Evolutionary conservation across 331 rosid genomes (phyloP).

Genomic region (Acacia concinna): DNA sequence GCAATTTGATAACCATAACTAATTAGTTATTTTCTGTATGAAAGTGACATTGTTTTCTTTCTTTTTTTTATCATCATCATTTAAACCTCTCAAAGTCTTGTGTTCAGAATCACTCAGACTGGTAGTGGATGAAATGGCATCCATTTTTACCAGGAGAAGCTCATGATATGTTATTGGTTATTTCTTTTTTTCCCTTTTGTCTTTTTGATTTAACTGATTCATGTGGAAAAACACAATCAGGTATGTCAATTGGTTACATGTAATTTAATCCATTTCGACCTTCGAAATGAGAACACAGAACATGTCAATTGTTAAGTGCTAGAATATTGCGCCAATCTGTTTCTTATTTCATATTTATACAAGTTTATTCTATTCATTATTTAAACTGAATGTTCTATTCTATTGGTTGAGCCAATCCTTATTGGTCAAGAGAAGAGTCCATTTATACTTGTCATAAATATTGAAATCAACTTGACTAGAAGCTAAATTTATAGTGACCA

Average conservation of each 20-base stretch:
- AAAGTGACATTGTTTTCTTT: conserved; percentile 42
- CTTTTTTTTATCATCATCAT: background rate
- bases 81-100: conserved; percentile 26
- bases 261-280: conserved; percentile 34
- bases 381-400: background rate
- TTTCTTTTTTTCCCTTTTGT: background rate
- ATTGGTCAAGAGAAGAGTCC: background rate
- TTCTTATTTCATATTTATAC: background rate
- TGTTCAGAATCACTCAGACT: conserved; percentile 46
- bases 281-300: conserved; percentile 10
- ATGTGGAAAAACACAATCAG: conserved; percentile 38
- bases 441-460: background rate
- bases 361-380: background rate
- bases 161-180: conserved; percentile 31
- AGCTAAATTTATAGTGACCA: background rate
- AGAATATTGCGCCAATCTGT: background rate
- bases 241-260: conserved; percentile 28
- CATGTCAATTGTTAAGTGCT: conserved; percentile 26
- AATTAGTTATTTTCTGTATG: conserved; percentile 44
- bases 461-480: background rate
- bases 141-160: conserved; percentile 40
- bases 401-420: background rate
- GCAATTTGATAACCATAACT: conserved; percentile 26
- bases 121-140: conserved; percentile 64
- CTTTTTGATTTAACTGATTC: conserved; percentile 31